Evolutionary conservation across 129 eudicot genomes (phyloP), one percentile per base, ranked within the genome.

Genomic region (Tanacetum coccineum): DNA sequence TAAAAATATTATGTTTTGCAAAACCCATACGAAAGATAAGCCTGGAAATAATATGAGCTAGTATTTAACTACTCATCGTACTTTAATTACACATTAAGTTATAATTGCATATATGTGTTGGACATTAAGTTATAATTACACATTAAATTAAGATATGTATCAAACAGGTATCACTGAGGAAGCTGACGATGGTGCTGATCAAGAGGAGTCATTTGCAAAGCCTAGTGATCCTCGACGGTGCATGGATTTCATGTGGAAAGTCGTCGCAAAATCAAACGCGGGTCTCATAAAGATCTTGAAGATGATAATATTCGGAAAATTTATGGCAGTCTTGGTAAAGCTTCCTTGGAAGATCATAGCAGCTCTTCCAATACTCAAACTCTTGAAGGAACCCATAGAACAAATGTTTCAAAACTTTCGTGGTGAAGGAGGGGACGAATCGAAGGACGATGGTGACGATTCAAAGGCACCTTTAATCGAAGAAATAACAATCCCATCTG

Each of bases 401-500:
- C 10, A 39, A 13, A 52, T 69, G 55, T 50, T 76, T 2, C 54
- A 18, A 36, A 62, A 62, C 18, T 57, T 70, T 1, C 26, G 55
- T 3, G 71, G 74, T 15, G 76, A 70, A 49, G 68, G 48, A 19
- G 72, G 52, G 4, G 68, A n/a, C 26, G 70, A 67, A 40, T 50
- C 49, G 0, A 64, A 64, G 13, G 53, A 57, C 1, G 74, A 70
- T 4, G n/a, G 54, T 5, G 21, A 54, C 4, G 28, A 44, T n/a
- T 32, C 55, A 4, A 73, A 76, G 45, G 75, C 81, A 13, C 95
- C 89, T 12, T 19, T 72, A 3, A 32, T 82, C 0, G 93, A 91
- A 54, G 87, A 91, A 70, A 82, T 87, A n/a, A 70, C 64, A 13
- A 81, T 91, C 64, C 97, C 95, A 17, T 91, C 95, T 0, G 93